Conservation (phyloP, 345 rosid genomes). For the Brassica rapa region DNA sequence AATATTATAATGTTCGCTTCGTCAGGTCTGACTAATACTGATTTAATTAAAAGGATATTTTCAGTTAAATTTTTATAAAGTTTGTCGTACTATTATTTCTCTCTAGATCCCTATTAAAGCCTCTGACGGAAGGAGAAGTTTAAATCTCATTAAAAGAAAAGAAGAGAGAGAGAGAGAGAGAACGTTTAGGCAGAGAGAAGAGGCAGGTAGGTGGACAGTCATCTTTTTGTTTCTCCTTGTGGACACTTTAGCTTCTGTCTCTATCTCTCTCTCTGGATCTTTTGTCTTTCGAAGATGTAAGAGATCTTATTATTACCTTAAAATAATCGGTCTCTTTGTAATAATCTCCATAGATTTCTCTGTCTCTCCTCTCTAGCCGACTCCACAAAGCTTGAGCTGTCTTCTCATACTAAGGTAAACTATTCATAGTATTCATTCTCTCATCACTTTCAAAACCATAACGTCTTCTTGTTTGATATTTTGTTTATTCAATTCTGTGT, state of each 20-base stretch:
- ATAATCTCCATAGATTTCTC: conserved; percentile 16
- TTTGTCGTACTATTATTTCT: conserved; percentile 14
- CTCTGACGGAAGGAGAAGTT: conserved; percentile 27
- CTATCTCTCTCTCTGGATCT: conserved; percentile 16
- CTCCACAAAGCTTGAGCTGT: conserved; percentile 3
- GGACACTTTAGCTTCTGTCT: conserved; percentile 19
- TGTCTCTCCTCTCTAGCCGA: conserved; percentile 17
- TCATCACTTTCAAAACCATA: not conserved
- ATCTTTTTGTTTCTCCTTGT: not conserved
- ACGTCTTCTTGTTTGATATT: not conserved
- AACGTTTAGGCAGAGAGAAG: conserved; percentile 16
- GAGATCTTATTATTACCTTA: not conserved
- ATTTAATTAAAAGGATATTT: conserved; percentile 20
- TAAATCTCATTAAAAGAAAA: conserved; percentile 10
- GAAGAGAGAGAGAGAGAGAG: not conserved
- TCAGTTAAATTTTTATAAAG: not conserved
- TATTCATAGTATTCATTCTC: not conserved
- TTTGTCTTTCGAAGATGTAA: conserved; percentile 24
- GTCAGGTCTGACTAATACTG: conserved; percentile 44
- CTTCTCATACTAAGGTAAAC: not conserved
- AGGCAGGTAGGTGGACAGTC: conserved; percentile 30
- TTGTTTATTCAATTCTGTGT: not conserved
- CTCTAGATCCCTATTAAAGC: conserved; percentile 37
- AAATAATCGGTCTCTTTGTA: not conserved
- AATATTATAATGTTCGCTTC: conserved; percentile 42